Base-by-base conservation (phyloP, 768 basidiomycete species). In the Leccinum fibrillosum region DNA sequence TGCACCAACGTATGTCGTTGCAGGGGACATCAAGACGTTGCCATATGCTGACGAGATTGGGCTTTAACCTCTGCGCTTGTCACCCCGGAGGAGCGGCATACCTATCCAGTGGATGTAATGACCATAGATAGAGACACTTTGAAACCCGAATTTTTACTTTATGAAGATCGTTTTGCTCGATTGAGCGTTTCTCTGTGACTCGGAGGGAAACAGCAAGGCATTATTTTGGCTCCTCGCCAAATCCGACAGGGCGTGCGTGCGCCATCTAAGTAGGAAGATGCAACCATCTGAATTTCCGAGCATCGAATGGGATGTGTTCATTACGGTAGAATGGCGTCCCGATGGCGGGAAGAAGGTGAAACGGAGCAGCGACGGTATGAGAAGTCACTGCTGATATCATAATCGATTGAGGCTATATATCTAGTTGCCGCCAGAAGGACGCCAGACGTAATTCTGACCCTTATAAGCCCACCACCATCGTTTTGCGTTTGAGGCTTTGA, bases 11-110 rank as follows among this genome's bases (percentile, higher is more conserved):
- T 92, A 81, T 63, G 92, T 98, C 42, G 89, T 86, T 11, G 80
- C 98, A 51, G 97, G 95, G 48, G 86, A 96, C 69, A 75, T 86
- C 63, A 75, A 79, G 65, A 68, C 82, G 30, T 80, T 98, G 50
- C 96, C 97, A 13, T 88, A 88, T 69, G 83, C 86, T 64, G 92
- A 94, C 67, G 91, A 92, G 72, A 74, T 94, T 58, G 91, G 91
- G 50, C 82, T 94, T 62, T 92, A 73, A 83, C 2, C 49, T 35
- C 42, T 35, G 15, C 15, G 26, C 44, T 48, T 49, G 37, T 48
- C 47, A 50, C 30, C 23, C 23, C 39, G 37, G 25, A 55, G 52
- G 61, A 34, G 34, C 32, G 54, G 56, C 52, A 59, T 60, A 64
- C 60, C 58, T 64, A 52, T 50, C 37, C 12, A 21, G 55, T 48